These are phyloP conservation scores for Pseudofabraea citricarpa DNA, from an alignment of 2,329 filamentous ascomycete species.

Conservation along the genomic window DNA sequence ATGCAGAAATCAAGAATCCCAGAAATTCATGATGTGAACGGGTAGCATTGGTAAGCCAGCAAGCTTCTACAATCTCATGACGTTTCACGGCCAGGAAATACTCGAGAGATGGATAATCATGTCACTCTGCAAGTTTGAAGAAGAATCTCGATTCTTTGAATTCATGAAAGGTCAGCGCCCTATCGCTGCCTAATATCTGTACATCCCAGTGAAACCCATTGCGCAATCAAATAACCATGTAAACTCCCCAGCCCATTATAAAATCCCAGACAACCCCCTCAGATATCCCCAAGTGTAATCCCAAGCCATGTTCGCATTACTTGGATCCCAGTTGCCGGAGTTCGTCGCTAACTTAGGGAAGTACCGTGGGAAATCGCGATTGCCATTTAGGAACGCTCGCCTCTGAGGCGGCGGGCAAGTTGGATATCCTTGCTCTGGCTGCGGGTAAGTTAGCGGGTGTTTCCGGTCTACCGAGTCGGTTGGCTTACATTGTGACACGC, in stretches of 20 bases:
- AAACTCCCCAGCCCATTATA: conserved; percentile 2
- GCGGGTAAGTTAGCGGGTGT: conserved; percentile 3
- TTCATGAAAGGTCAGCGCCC: neutral
- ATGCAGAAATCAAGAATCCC: too few relatives aligned
- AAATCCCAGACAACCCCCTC: neutral
- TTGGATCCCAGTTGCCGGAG: too few relatives aligned
- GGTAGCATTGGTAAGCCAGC: too few relatives aligned
- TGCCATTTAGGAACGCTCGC: conserved; percentile 73
- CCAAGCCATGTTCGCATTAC: neutral
- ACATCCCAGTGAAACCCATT: neutral
- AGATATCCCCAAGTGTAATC: neutral
- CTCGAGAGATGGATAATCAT: too few relatives aligned
- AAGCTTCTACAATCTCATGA: too few relatives aligned
- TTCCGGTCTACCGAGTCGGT: too few relatives aligned
- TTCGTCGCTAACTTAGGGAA: too few relatives aligned
- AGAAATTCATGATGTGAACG: too few relatives aligned
- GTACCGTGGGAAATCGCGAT: neutral
- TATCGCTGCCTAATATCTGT: neutral
- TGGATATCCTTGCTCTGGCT: conserved; percentile 78
- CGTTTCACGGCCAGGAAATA: too few relatives aligned
- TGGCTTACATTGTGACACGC: conserved; percentile 81
- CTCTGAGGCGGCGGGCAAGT: conserved; percentile 89
- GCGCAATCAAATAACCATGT: neutral
- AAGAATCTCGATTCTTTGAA: neutral
- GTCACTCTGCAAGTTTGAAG: too few relatives aligned